Evolutionary conservation across 768 basidiomycete species (phyloP).

Genomic region (Butyriboletus loyo): DNA sequence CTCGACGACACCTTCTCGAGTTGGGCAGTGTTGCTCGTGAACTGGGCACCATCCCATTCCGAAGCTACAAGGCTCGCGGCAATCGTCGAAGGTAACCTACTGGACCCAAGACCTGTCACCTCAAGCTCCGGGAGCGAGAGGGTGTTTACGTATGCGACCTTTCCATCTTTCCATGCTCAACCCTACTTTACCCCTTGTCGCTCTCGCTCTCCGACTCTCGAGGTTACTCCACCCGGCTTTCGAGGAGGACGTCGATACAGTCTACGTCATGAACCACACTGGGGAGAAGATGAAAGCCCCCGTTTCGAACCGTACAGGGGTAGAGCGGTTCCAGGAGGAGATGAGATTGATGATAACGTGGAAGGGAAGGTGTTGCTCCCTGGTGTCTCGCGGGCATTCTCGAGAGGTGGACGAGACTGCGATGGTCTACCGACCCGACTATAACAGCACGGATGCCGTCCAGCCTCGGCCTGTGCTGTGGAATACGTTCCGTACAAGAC

Average conservation of each 20-base stretch:
- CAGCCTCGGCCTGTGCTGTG: background rate
- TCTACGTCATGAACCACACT: background rate
- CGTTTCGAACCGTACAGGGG: background rate
- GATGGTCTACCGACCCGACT: background rate
- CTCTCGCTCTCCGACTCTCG: background rate
- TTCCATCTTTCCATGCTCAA: background rate
- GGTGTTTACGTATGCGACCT: background rate
- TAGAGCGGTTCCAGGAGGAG: background rate
- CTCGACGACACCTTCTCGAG: background rate
- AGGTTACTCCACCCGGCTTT: background rate
- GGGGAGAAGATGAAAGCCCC: background rate
- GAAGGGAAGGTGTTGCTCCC: background rate
- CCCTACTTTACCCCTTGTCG: background rate
- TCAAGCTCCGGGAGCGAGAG: background rate
- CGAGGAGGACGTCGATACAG: background rate
- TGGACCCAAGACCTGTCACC: background rate
- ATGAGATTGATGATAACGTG: background rate
- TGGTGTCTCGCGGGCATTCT: background rate
- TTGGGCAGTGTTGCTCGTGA: background rate
- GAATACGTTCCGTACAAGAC: too few relatives aligned
- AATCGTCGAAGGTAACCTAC: background rate
- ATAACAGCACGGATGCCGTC: background rate
- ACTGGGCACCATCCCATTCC: background rate
- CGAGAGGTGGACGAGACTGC: background rate
- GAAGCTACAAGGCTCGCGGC: background rate